Evolutionary conservation across 2,329 filamentous ascomycete genomes (phyloP).

Genomic region (Pyrenochaeta sp.): DNA sequence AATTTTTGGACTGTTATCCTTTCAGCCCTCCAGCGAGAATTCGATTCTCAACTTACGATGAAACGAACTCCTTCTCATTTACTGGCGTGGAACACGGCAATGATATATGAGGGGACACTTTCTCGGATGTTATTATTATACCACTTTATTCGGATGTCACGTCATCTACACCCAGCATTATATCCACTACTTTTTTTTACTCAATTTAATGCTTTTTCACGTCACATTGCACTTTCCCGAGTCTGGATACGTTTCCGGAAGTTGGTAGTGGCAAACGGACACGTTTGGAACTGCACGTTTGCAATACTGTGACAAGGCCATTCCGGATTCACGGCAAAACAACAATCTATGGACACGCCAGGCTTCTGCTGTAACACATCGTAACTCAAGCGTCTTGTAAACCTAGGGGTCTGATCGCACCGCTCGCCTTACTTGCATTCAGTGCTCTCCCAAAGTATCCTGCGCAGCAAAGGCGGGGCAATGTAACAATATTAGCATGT

Average conservation of each 20-base stretch:
- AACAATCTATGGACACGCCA: neutral
- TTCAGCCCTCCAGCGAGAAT: neutral
- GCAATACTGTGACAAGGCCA: neutral
- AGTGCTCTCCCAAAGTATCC: neutral
- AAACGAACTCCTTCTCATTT: conserved; percentile 13
- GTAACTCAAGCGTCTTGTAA: conserved; percentile 1
- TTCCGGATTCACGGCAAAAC: neutral
- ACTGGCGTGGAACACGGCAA: conserved; percentile 2
- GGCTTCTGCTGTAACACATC: conserved; percentile 3
- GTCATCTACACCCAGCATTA: conserved; percentile 29
- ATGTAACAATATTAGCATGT: conserved; percentile 7
- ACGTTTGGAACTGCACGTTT: neutral
- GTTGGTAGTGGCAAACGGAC: neutral
- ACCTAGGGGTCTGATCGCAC: neutral
- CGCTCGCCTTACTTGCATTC: neutral
- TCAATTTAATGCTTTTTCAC: conserved; percentile 12
- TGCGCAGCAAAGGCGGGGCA: neutral
- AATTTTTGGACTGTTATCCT: neutral
- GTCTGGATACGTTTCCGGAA: conserved; percentile 1
- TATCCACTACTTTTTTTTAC: conserved; percentile 24
- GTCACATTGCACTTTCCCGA: neutral
- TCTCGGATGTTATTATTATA: conserved; percentile 23
- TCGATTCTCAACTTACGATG: conserved; percentile 20
- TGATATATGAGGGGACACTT: conserved; percentile 8
- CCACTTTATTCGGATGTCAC: conserved; percentile 18